phyloP scores from a whole-genome alignment of 2,329 filamentous ascomycete species.

The Macroventuria anomochaeta region DNA sequence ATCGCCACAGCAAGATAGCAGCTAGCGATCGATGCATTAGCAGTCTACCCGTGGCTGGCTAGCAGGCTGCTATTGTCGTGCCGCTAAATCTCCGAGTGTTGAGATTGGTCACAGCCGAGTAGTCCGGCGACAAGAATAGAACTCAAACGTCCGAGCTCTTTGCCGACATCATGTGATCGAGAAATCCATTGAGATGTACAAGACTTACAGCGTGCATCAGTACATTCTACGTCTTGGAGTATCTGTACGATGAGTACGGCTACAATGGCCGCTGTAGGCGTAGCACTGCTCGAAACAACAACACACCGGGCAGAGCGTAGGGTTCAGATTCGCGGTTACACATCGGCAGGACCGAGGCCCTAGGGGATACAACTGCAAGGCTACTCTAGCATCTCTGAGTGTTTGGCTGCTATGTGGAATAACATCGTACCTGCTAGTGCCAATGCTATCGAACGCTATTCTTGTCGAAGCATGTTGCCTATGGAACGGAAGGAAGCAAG shows the following conservation, averaged over 20 bases:
- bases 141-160: background rate
- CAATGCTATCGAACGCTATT: background rate
- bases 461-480: background rate
- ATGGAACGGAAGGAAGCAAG: background rate
- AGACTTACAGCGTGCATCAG: background rate
- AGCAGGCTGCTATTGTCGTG: background rate
- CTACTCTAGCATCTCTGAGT: background rate
- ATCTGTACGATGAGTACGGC: background rate
- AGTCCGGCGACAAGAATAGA: slow-evolving; percentile 14
- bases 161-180: background rate
- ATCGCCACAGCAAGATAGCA: slow-evolving; percentile 7
- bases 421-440: background rate
- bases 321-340: slow-evolving; percentile 1
- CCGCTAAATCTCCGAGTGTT: slow-evolving; percentile 4
- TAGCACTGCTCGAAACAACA: slow-evolving; percentile 8
- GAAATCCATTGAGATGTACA: background rate
- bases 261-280: background rate
- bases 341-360: slow-evolving; percentile 6
- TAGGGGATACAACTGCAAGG: background rate
- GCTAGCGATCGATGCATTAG: background rate
- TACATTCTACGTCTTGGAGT: background rate
- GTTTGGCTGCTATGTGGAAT: background rate
- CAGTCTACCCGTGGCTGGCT: background rate
- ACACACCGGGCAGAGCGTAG: slow-evolving; percentile 7
- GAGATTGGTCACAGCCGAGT: slow-evolving; percentile 6